phyloP scores from a whole-genome alignment of 1,139 yeast species.

The Blastobotrys petasosporus region DNA sequence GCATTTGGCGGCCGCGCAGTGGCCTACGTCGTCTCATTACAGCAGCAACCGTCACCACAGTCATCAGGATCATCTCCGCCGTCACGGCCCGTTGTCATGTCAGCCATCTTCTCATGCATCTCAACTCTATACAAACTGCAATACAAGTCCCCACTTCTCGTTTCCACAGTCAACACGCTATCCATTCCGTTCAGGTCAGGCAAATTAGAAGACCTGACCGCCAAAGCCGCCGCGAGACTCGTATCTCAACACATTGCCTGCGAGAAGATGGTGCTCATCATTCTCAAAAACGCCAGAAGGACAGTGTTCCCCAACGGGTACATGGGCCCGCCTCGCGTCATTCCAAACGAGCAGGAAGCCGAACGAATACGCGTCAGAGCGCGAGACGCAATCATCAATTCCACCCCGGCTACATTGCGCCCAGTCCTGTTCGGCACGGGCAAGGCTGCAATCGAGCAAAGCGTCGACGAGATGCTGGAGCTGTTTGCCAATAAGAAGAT shows the following conservation, averaged over 20 bases:
- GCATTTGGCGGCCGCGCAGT: slow-evolving; percentile 19
- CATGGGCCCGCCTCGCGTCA: slow-evolving; percentile 39
- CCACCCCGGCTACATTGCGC: slow-evolving; percentile 18
- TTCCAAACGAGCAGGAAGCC: slow-evolving; percentile 29
- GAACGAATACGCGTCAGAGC: slow-evolving; percentile 20
- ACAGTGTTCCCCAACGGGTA: slow-evolving; percentile 39
- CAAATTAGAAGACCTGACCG: slow-evolving; percentile 22
- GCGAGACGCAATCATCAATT: slow-evolving; percentile 16
- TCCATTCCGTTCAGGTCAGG: slow-evolving; percentile 27
- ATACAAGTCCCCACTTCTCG: slow-evolving; percentile 28
- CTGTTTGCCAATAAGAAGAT: slow-evolving; percentile 35
- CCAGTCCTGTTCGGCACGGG: slow-evolving; percentile 25
- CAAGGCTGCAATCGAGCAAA: slow-evolving; percentile 21
- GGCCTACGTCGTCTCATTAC: slow-evolving; percentile 22
- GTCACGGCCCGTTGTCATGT: too few relatives aligned
- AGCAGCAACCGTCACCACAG: slow-evolving; percentile 6
- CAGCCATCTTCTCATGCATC: slow-evolving; percentile 24
- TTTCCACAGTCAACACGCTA: slow-evolving; percentile 25
- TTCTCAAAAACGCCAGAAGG: slow-evolving; percentile 29
- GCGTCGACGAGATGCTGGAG: slow-evolving; percentile 34
- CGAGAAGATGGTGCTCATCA: slow-evolving; percentile 22
- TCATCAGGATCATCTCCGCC: too few relatives aligned
- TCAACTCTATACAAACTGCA: slow-evolving; percentile 22
- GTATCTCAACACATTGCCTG: slow-evolving; percentile 19
- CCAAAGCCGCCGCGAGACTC: slow-evolving; percentile 24